Evolutionary conservation across 345 rosid genomes (phyloP), one percentile per base, ranked within the genome.

Genomic region (Barbarea vulgaris): DNA sequence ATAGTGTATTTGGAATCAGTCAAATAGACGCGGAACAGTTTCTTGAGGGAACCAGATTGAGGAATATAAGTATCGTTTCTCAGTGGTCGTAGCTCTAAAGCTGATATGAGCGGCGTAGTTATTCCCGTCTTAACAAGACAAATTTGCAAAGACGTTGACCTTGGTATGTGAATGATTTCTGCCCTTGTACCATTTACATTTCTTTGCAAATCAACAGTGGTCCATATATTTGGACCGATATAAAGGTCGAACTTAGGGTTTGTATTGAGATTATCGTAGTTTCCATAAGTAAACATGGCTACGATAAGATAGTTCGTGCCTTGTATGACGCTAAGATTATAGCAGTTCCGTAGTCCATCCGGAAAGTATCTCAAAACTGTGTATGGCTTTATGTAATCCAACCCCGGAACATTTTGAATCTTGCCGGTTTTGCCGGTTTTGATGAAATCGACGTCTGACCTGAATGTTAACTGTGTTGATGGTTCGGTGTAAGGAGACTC

Each of bases 71-170:
- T 68, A 62, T 3, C 42, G 19, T 74, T 36, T 27, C 31, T 52
- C 67, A 79, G 48, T 37, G 79, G 75, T n/a, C 82, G 68, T 34
- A 79, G 61, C 34, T 79, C 82, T 37, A 79, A 51, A 44, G 82
- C 78, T 52, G 82, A 74, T 60, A 79, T 79, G 0, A 79, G 15
- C n/a, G 82, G 82, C 14, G 79, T 73, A 8, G 86, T 84, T 17
- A 48, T 36, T 60, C 75, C 70, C 0, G 82, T 79, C 54, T 74
- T 79, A 57, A 79, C 72, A 36, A 79, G 79, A 30, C 76, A 79
- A 30, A 74, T 2, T 37, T 74, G 70, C 1, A 79, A 36, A 55
- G 74, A 67, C 46, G 58, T 36, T 28, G 78, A 67, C 44, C 50
- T 46, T 3, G 68, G 4, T 31, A 55, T 4, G 34, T 79, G 82